Percentiles rank a stretch among this genome's conserved stretches.
These are phyloP conservation scores for Phanerochaete sordida DNA, from an alignment of 768 basidiomycete species.

Conservation along the genomic window DNA sequence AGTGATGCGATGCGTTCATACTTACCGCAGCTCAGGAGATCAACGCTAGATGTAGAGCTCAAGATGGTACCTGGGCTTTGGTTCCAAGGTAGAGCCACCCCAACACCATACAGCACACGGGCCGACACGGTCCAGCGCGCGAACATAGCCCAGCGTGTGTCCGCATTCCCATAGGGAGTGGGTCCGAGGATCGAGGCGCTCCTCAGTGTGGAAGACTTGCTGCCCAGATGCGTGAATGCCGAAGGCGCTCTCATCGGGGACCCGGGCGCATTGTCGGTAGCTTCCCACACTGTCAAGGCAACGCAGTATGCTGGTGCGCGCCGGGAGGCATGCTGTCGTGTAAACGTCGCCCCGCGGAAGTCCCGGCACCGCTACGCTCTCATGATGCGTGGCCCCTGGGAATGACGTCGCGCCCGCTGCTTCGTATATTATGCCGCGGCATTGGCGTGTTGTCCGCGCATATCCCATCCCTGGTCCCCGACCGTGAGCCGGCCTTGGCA, in stretches of 20 bases:
- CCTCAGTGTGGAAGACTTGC: background rate
- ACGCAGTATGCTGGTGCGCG: background rate
- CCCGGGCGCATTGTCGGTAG: background rate
- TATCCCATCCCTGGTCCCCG: too few relatives aligned
- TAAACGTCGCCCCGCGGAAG: conserved; percentile 1
- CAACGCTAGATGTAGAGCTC: too few relatives aligned
- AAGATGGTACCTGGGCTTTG: conserved; percentile 31
- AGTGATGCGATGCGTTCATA: background rate
- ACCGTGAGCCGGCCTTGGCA: background rate
- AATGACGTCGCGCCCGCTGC: background rate
- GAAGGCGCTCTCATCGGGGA: conserved; percentile 4
- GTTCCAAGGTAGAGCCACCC: background rate
- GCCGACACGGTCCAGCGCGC: background rate
- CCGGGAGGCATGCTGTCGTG: background rate
- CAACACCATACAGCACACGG: background rate
- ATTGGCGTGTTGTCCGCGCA: too few relatives aligned
- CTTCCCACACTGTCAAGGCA: conserved; percentile 5
- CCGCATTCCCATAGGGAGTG: background rate
- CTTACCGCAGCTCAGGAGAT: background rate
- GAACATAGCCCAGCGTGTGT: background rate
- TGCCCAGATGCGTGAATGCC: background rate
- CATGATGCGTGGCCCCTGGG: background rate
- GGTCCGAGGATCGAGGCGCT: background rate
- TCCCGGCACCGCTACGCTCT: background rate
- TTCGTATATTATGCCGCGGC: background rate